These are phyloP conservation scores for Carex scoparia DNA, from an alignment of 176 grass and related monocot genomes.

Conservation along the genomic window DNA sequence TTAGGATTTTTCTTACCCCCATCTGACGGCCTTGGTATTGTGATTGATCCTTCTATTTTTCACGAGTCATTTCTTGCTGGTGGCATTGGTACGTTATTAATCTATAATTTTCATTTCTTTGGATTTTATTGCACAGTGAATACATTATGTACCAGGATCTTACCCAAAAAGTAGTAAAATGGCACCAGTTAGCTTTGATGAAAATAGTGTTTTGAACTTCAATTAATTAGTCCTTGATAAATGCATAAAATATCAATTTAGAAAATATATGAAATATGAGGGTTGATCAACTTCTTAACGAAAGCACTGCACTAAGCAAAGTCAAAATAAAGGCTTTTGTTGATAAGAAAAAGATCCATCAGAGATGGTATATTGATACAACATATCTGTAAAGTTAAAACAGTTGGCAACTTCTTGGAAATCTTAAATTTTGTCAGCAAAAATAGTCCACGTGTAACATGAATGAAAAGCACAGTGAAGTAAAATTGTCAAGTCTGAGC, in stretches of 20 bases:
- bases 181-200: neutral
- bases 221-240: neutral
- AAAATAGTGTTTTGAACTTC: neutral
- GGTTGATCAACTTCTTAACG: neutral
- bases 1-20: slow-evolving; percentile 83
- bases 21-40: slow-evolving; percentile 58
- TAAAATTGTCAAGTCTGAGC: neutral
- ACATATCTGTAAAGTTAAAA: neutral
- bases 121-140: neutral
- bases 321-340: neutral
- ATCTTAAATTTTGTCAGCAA: neutral
- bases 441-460: neutral
- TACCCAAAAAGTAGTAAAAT: neutral
- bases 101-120: neutral
- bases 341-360: neutral
- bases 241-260: neutral
- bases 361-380: neutral
- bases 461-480: neutral
- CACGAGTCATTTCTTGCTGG: slow-evolving; percentile 96
- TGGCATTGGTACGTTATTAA: slow-evolving; percentile 52
- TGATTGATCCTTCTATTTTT: slow-evolving; percentile 75
- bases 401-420: neutral
- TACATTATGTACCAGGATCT: neutral
- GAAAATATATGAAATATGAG: neutral
- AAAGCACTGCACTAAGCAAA: neutral